A percentile compares a stretch with the other conserved stretches of the same genome.
These are phyloP conservation scores for Podospora comata DNA, from an alignment of 495 filamentous ascomycete genomes.

Conservation along the genomic window DNA sequence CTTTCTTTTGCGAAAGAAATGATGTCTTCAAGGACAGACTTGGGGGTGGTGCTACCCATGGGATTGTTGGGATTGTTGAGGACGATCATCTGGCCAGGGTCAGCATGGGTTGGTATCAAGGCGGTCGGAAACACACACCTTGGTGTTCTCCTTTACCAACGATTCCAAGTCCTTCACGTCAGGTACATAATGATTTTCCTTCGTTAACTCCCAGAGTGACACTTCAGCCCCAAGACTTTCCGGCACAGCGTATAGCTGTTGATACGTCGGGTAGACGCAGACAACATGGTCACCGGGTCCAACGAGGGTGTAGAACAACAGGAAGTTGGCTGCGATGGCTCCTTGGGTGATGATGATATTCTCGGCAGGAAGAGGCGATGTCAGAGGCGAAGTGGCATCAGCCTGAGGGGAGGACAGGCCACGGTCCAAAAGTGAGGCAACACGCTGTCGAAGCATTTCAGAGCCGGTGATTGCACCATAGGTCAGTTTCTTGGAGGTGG, in stretches of 20 bases:
- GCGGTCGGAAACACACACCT: conserved; percentile 35
- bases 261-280: conserved; percentile 86
- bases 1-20: conserved; percentile 60
- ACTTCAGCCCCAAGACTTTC: conserved; percentile 77
- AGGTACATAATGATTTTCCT: conserved; percentile 62
- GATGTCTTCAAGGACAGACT: conserved; percentile 56
- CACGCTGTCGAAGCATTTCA: conserved; percentile 23
- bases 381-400: conserved; percentile 1
- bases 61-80: conserved; percentile 88
- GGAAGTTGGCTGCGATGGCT: conserved; percentile 80
- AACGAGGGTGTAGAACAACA: conserved; percentile 70
- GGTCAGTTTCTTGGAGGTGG: conserved; percentile 45
- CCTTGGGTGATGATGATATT: conserved; percentile 76
- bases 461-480: conserved; percentile 39
- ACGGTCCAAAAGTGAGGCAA: conserved; percentile 28
- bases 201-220: conserved; percentile 70
- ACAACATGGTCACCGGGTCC: conserved; percentile 84
- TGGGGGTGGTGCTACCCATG: conserved; percentile 69
- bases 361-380: conserved; percentile 38
- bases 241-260: conserved; percentile 79
- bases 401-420: not conserved
- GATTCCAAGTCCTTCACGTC: conserved; percentile 63
- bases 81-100: conserved; percentile 32
- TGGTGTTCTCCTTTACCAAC: conserved; percentile 72
- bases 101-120: not conserved